Conservation (phyloP, 805 yeast genomes). For the Lipomyces lipofer region DNA sequence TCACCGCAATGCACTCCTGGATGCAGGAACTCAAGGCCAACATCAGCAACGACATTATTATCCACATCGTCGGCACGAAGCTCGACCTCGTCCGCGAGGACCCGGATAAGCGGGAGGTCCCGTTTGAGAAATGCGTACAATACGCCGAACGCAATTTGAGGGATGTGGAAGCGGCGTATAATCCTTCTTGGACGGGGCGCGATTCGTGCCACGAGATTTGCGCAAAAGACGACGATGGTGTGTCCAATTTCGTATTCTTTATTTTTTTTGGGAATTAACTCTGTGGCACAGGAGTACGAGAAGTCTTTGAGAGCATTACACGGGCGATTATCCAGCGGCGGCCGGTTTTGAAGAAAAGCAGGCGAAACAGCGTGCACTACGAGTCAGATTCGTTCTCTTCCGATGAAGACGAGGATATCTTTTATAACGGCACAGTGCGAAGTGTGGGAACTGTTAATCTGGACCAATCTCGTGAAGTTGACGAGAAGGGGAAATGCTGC, state of each 20-base stretch:
- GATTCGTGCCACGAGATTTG: conserved; percentile 40
- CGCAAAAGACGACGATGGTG: conserved; percentile 39
- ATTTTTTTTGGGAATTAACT: background rate
- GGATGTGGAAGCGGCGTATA: conserved; percentile 20
- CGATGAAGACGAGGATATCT: conserved; percentile 19
- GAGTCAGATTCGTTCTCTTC: conserved; percentile 28
- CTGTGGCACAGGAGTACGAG: conserved; percentile 36
- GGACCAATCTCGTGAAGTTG: conserved; percentile 5
- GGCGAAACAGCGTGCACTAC: conserved; percentile 30
- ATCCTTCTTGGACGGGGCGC: conserved; percentile 31
- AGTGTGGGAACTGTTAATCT: conserved; percentile 26
- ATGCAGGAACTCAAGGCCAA: conserved; percentile 38
- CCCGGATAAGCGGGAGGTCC: conserved; percentile 39
- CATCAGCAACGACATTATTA: conserved; percentile 36
- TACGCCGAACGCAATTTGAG: conserved; percentile 36
- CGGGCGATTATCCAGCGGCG: conserved; percentile 34
- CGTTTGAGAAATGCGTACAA: conserved; percentile 40
- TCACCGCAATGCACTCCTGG: conserved; percentile 42
- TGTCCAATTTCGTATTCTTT: background rate
- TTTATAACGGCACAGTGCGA: conserved; percentile 18
- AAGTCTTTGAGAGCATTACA: conserved; percentile 40
- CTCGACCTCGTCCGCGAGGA: conserved; percentile 40
- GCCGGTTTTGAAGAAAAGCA: conserved; percentile 34
- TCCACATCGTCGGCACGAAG: conserved; percentile 42
- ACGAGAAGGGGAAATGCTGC: conserved; percentile 16